Base-by-base conservation (phyloP, 306 rosid genomes). In the Carpinus viminea region DNA sequence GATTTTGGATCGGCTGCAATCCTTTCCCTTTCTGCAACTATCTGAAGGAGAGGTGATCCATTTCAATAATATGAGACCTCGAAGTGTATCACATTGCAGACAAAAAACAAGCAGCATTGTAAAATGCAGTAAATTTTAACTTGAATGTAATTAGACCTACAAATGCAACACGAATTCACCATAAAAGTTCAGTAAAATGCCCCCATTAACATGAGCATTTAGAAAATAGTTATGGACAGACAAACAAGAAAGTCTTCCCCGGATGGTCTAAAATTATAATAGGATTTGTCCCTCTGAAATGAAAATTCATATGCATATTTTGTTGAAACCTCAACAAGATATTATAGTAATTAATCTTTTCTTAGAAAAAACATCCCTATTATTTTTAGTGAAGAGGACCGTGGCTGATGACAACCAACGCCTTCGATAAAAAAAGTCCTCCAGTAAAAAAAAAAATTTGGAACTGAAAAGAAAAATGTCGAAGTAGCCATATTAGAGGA, bases 1-100 rank as follows among this genome's bases (percentile, higher is more conserved):
- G 93, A 91, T 34, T 90, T 88, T 26, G 98, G 82, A 76, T 84
- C 91, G 21, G 75, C 76, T 21, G 75, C 56, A 78, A 93, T 87
- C 62, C 76, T 86, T 21, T 93, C 89, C 83, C 87, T 90, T 88
- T 96, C 99, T 46, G 74, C 74, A 46, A 86, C 86, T 80, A 93
- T 93, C 99, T 96, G 95, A 69, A 50, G 28, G 74, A 78, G 69
- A 79, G 60, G 68, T 68, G 51, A 85, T 61, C 74, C 21, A 36
- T 50, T 78, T 71, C 68, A 64, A 75, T 74, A 83, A 41, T 72
- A 73, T 70, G 52, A 36, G 50, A 62, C 51, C 74, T 65, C 36
- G 68, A 78, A 52, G 50, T 71, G 68, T 6, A 43, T 43, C 4
- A 68, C 28, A 78, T 34, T 28, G 34, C 48, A 73, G 43, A 75